Evolutionary conservation across 495 filamentous ascomycete species (phyloP).

Genomic region (Penicillium canescens): DNA sequence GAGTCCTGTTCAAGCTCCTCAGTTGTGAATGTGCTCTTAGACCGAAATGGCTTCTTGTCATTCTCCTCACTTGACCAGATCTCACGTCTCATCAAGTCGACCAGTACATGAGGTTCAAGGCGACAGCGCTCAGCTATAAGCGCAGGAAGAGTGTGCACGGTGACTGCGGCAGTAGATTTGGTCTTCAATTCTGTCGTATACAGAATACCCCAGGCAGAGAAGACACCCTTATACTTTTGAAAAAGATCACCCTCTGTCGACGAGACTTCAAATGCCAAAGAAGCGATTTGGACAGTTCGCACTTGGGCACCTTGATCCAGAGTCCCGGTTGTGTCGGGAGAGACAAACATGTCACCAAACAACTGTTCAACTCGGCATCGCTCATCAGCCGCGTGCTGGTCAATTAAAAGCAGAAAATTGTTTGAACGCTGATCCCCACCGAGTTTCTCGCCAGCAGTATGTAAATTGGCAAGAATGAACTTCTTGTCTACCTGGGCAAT

Average conservation of each 20-base stretch:
- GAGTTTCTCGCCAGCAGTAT: neutral
- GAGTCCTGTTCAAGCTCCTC: neutral
- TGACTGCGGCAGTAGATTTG: conserved; percentile 31
- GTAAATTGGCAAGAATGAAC: conserved; percentile 74
- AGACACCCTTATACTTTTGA: conserved; percentile 50
- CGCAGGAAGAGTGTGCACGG: conserved; percentile 61
- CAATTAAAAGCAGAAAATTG: conserved; percentile 68
- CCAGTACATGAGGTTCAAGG: conserved; percentile 64
- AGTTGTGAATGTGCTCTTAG: neutral
- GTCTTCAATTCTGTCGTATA: conserved; percentile 43
- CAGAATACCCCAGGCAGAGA: conserved; percentile 70
- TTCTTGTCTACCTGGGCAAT: conserved; percentile 87
- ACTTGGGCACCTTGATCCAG: conserved; percentile 3
- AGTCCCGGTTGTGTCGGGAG: neutral
- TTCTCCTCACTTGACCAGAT: conserved; percentile 58
- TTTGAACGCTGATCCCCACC: neutral
- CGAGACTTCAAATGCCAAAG: conserved; percentile 63
- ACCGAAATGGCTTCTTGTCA: conserved; percentile 8
- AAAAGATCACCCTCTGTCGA: conserved; percentile 59
- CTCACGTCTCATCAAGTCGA: conserved; percentile 73
- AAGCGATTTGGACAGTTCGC: conserved; percentile 42
- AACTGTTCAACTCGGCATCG: conserved; percentile 77
- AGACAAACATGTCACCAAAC: conserved; percentile 45
- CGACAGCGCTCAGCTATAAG: conserved; percentile 76
- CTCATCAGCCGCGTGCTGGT: conserved; percentile 96